Evolutionary conservation across 2,329 filamentous ascomycete species (phyloP).

Genomic region (Aspergillus sp.): DNA sequence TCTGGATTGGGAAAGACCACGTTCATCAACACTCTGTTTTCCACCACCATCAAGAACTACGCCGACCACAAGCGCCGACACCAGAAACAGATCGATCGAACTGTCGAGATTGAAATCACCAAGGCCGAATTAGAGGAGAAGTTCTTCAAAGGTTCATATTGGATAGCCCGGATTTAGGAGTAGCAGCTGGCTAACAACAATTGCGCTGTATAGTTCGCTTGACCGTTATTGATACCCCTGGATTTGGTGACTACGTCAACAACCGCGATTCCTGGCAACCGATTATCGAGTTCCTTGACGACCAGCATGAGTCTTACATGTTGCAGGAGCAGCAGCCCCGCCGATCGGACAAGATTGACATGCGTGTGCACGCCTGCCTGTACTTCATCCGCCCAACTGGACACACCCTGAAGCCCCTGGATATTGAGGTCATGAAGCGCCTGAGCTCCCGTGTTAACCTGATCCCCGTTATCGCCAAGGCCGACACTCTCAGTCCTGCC

Average conservation of each 20-base stretch:
- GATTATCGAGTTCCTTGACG: slow-evolving; percentile 99
- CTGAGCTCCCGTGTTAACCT: slow-evolving; percentile 97
- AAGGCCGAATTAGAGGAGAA: slow-evolving; percentile 99
- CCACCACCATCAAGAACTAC: slow-evolving; percentile 99
- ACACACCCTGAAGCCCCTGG: slow-evolving; percentile 96
- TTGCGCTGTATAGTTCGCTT: slow-evolving; percentile 69
- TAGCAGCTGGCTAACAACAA: slow-evolving; percentile 20
- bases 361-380: slow-evolving; percentile 95
- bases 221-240: slow-evolving; percentile 97
- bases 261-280: slow-evolving; percentile 99
- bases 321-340: slow-evolving; percentile 99
- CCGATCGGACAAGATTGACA: slow-evolving; percentile 97
- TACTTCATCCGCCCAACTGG: slow-evolving; percentile 99
- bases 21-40: slow-evolving; percentile 99
- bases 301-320: slow-evolving; percentile 99
- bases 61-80: slow-evolving; percentile 99
- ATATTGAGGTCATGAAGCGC: slow-evolving; percentile 99
- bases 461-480: slow-evolving; percentile 98
- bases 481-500: slow-evolving; percentile 89
- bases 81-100: slow-evolving; percentile 99
- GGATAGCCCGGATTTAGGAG: not conserved
- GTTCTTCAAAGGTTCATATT: slow-evolving; percentile 91
- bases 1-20: slow-evolving; percentile 98
- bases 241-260: slow-evolving; percentile 99
- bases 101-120: slow-evolving; percentile 99